phyloP scores from a whole-genome alignment of 1,284 basidiomycete species.

The Xanthoconium separans region DNA sequence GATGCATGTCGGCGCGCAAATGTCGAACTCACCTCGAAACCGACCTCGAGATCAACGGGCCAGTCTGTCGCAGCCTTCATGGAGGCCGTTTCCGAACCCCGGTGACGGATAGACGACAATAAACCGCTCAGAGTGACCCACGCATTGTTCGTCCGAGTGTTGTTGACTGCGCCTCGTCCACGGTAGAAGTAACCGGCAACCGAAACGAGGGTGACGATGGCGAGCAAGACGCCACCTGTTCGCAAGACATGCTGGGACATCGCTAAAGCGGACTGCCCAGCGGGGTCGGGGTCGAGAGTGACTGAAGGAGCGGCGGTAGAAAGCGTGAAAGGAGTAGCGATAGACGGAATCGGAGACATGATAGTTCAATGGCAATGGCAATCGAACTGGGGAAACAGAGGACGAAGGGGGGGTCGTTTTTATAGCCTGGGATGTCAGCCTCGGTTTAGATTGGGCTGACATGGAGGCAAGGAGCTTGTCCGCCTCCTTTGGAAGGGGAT shows the following conservation, averaged over 20 bases:
- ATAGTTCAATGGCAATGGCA: slow-evolving; percentile 7
- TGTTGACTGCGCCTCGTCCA: background rate
- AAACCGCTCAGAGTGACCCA: slow-evolving; percentile 14
- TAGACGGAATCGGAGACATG: slow-evolving; percentile 26
- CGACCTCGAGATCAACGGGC: slow-evolving; percentile 11
- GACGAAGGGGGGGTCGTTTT: background rate
- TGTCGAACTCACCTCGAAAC: slow-evolving; percentile 10
- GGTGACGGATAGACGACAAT: slow-evolving; percentile 10
- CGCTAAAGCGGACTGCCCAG: slow-evolving; percentile 4
- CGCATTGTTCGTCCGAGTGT: background rate
- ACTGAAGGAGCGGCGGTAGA: slow-evolving; percentile 3
- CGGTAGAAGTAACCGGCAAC: slow-evolving; percentile 19
- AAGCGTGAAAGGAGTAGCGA: slow-evolving; percentile 7
- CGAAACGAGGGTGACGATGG: slow-evolving; percentile 7
- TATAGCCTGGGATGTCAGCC: slow-evolving; percentile 7
- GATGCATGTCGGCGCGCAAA: background rate
- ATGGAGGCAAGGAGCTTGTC: background rate
- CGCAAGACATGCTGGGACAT: slow-evolving; percentile 1
- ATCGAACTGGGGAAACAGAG: slow-evolving; percentile 2
- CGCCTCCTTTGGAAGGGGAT: slow-evolving; percentile 6
- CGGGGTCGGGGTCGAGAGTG: background rate
- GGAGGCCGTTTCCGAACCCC: background rate
- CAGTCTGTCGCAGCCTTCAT: background rate
- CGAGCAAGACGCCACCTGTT: slow-evolving; percentile 22
- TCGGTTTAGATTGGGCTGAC: slow-evolving; percentile 3